phyloP scores from a whole-genome alignment of 805 yeast species.

The Crinitomyces ghanaensis region DNA sequence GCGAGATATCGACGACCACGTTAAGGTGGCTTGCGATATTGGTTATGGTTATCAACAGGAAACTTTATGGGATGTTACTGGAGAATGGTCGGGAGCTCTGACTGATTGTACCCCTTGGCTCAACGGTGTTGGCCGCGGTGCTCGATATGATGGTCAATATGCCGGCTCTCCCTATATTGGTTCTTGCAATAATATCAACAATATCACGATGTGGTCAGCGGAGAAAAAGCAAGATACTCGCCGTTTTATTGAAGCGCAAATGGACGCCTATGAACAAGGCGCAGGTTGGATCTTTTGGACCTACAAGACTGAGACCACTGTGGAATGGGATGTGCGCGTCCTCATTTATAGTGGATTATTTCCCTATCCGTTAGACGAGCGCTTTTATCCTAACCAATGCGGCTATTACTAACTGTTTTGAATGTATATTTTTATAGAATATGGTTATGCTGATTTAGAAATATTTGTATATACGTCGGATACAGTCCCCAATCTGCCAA shows the following conservation, averaged over 20 bases:
- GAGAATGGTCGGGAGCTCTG: slow-evolving; percentile 88
- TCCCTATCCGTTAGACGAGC: slow-evolving; percentile 67
- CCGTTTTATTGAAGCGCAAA: slow-evolving; percentile 74
- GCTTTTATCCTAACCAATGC: slow-evolving; percentile 66
- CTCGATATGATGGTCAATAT: slow-evolving; percentile 60
- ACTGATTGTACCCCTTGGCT: slow-evolving; percentile 87
- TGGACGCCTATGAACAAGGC: slow-evolving; percentile 64
- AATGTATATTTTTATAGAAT: not conserved
- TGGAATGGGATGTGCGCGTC: slow-evolving; percentile 77
- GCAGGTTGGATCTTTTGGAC: slow-evolving; percentile 93
- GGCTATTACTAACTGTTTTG: slow-evolving; percentile 18
- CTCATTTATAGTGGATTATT: slow-evolving; percentile 49
- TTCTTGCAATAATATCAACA: slow-evolving; percentile 44
- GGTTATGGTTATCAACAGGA: slow-evolving; percentile 37
- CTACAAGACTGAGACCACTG: slow-evolving; percentile 73
- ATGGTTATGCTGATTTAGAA: not conserved
- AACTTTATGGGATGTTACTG: slow-evolving; percentile 64
- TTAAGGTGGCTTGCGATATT: slow-evolving; percentile 43
- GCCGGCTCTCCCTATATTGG: slow-evolving; percentile 40
- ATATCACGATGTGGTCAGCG: slow-evolving; percentile 43
- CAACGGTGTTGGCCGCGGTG: slow-evolving; percentile 76
- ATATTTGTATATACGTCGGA: not conserved
- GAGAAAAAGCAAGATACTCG: slow-evolving; percentile 48
- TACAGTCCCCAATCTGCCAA: not conserved
- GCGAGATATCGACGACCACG: slow-evolving; percentile 49